These are phyloP conservation scores for Fusarium sp. DNA, from an alignment of 2,329 filamentous ascomycete genomes.

Conservation along the genomic window DNA sequence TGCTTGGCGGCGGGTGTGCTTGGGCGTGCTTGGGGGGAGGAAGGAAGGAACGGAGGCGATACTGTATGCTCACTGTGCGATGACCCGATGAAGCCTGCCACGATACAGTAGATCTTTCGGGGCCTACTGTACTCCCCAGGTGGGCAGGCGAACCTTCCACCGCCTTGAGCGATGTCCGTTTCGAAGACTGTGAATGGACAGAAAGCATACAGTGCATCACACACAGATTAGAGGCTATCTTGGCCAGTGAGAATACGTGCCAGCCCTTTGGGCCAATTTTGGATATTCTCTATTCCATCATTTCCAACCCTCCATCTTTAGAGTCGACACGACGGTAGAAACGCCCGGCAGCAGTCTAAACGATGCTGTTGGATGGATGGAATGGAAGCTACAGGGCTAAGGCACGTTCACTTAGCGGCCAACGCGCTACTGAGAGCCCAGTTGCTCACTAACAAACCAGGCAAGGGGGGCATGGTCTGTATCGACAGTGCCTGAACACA, in stretches of 20 bases:
- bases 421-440: constrained; percentile 25
- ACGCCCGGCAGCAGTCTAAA: constrained; percentile 13
- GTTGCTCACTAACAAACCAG: constrained; percentile 20
- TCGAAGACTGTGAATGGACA: constrained; percentile 28
- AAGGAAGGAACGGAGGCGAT: constrained; percentile 37
- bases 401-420: constrained; percentile 27
- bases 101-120: constrained; percentile 1
- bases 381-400: constrained; percentile 26
- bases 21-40: constrained; percentile 16
- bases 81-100: background rate
- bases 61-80: constrained; percentile 20
- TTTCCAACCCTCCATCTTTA: constrained; percentile 1
- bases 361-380: constrained; percentile 20
- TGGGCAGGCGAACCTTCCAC: constrained; percentile 2
- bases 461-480: constrained; percentile 18
- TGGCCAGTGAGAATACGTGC: constrained; percentile 30
- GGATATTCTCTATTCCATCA: background rate
- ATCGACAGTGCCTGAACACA: constrained; percentile 35
- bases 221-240: constrained; percentile 9
- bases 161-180: constrained; percentile 9
- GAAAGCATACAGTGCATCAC: constrained; percentile 30
- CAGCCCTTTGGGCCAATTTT: constrained; percentile 27
- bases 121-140: background rate
- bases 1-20: constrained; percentile 38
- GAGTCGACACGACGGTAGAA: background rate